Conservation (phyloP, 2,329 filamentous ascomycete genomes). For the Trichoderma breve region DNA sequence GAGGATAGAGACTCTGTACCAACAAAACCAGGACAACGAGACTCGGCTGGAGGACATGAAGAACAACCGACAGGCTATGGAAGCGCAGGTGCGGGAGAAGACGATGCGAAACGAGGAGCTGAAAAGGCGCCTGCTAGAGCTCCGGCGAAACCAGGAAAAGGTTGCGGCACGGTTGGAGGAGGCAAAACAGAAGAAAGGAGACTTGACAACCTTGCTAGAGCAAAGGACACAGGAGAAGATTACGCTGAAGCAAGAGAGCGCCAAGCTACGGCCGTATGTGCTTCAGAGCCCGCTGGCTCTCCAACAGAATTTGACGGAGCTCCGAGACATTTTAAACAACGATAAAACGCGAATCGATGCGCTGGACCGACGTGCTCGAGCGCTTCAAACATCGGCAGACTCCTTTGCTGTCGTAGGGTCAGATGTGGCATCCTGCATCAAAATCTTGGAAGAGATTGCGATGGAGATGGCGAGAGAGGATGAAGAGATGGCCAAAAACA, state of each 20-base stretch:
- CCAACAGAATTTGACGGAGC: constrained; percentile 76
- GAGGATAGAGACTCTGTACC: constrained; percentile 80
- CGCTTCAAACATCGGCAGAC: constrained; percentile 86
- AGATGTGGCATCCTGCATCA: constrained; percentile 85
- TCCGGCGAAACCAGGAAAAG: constrained; percentile 77
- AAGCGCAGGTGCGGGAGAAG: constrained; percentile 80
- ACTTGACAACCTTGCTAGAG: constrained; percentile 70
- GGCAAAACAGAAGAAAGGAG: constrained; percentile 74
- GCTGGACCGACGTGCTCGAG: constrained; percentile 82
- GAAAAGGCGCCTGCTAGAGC: constrained; percentile 75
- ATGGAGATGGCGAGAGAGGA: constrained; percentile 87
- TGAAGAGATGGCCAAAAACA: constrained; percentile 77
- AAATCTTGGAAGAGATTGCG: constrained; percentile 83
- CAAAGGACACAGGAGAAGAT: constrained; percentile 69
- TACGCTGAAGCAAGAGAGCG: constrained; percentile 75
- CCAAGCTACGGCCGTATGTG: constrained; percentile 88
- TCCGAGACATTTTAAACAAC: constrained; percentile 71
- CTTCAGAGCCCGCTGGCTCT: constrained; percentile 82
- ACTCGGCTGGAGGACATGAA: constrained; percentile 76
- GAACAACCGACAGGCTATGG: constrained; percentile 74
- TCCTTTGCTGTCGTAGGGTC: constrained; percentile 80
- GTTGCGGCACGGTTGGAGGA: constrained; percentile 81
- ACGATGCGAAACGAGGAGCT: constrained; percentile 82
- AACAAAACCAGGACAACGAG: constrained; percentile 85
- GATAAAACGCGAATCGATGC: constrained; percentile 85